Conservation (phyloP, 208 protist genomes). For the Trypanosoma mega region DNA sequence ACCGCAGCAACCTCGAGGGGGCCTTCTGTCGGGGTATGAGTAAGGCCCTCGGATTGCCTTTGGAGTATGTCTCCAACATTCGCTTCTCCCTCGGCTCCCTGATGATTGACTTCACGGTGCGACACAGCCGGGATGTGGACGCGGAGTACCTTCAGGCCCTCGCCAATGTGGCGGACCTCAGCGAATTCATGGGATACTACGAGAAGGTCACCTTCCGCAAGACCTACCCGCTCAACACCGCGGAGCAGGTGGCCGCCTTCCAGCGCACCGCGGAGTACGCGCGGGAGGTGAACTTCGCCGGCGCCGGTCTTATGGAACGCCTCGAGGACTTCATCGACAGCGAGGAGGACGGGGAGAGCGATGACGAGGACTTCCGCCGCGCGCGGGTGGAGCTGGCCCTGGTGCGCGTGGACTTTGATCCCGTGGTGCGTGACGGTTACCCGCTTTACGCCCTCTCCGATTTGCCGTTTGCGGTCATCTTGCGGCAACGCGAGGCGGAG, state of each 20-base stretch:
- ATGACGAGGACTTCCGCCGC: slow-evolving; percentile 54
- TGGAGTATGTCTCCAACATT: slow-evolving; percentile 35
- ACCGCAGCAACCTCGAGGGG: slow-evolving; percentile 33
- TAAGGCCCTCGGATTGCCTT: slow-evolving; percentile 40
- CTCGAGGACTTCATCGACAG: slow-evolving; percentile 61
- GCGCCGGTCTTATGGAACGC: slow-evolving; percentile 47
- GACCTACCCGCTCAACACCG: slow-evolving; percentile 63
- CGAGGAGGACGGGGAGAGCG: slow-evolving; percentile 41
- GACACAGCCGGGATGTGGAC: slow-evolving; percentile 57
- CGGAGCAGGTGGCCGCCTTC: slow-evolving; percentile 42
- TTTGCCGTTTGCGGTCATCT: neutral
- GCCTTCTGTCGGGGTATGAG: slow-evolving; percentile 53
- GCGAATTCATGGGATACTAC: slow-evolving; percentile 58
- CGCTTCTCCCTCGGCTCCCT: slow-evolving; percentile 8
- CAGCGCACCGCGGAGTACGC: slow-evolving; percentile 17
- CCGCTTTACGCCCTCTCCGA: neutral
- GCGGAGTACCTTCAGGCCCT: slow-evolving; percentile 64
- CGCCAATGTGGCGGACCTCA: slow-evolving; percentile 55
- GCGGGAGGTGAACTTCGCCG: slow-evolving; percentile 42
- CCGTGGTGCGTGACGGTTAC: slow-evolving; percentile 7
- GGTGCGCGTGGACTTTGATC: slow-evolving; percentile 63
- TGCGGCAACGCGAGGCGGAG: slow-evolving; percentile 13
- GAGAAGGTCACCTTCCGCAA: slow-evolving; percentile 61
- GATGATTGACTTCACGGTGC: slow-evolving; percentile 58
- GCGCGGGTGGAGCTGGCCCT: slow-evolving; percentile 44